A percentile compares a stretch with the other conserved stretches of the same genome.
Evolutionary conservation across 2,329 filamentous ascomycete species (phyloP).

Genomic region (Pseudogymnoascus sp.): DNA sequence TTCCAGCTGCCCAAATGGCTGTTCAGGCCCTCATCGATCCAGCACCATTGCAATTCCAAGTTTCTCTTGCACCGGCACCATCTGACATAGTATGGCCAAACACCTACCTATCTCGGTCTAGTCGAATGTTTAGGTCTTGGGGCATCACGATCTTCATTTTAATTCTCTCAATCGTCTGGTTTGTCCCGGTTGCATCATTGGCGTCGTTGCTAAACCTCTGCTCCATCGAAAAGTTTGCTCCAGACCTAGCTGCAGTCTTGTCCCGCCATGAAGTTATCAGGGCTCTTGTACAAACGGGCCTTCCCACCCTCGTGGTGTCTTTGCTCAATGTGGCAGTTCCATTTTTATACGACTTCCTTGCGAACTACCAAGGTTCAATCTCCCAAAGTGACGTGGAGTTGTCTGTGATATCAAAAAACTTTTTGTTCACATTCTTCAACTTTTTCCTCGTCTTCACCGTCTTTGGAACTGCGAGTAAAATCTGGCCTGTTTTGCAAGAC

Average conservation of each 20-base stretch:
- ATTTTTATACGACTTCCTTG: slow-evolving; percentile 89
- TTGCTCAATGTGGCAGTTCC: slow-evolving; percentile 84
- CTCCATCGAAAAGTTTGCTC: slow-evolving; percentile 60
- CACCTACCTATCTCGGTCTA: slow-evolving; percentile 70
- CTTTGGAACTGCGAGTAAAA: slow-evolving; percentile 69
- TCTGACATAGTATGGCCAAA: slow-evolving; percentile 93
- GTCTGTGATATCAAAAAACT: slow-evolving; percentile 95
- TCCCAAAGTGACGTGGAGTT: slow-evolving; percentile 91
- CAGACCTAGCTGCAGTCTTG: slow-evolving; percentile 59
- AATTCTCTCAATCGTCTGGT: slow-evolving; percentile 80
- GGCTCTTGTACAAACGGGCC: slow-evolving; percentile 74
- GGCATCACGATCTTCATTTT: slow-evolving; percentile 74
- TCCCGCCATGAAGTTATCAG: slow-evolving; percentile 59
- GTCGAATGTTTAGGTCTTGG: slow-evolving; percentile 73
- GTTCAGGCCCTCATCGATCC: slow-evolving; percentile 92
- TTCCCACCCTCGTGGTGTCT: slow-evolving; percentile 79
- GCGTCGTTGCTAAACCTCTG: slow-evolving; percentile 75
- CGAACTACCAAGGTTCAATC: slow-evolving; percentile 87
- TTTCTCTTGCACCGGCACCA: slow-evolving; percentile 78
- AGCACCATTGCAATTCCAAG: slow-evolving; percentile 74
- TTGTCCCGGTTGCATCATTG: slow-evolving; percentile 69
- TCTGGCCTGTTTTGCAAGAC: slow-evolving; percentile 63
- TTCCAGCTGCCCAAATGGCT: slow-evolving; percentile 87
- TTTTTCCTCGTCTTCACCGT: slow-evolving; percentile 93
- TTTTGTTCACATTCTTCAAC: slow-evolving; percentile 99